Percentiles rank a stretch among this genome's conserved stretches.
These are phyloP conservation scores for Cytidiella melzeri DNA, from an alignment of 768 basidiomycete species.

Conservation along the genomic window DNA sequence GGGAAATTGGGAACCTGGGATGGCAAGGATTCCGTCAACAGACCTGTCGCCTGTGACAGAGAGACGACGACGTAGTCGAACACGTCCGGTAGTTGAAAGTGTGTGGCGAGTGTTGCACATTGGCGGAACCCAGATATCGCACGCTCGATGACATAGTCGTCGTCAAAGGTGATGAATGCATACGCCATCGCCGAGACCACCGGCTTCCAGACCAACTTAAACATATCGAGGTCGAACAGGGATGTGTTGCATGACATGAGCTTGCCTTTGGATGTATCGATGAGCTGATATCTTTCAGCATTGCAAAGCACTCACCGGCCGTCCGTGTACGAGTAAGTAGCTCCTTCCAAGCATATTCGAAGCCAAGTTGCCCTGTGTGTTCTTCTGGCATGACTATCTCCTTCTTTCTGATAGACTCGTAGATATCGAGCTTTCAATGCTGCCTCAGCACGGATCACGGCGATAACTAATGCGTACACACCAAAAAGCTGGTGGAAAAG, in stretches of 20 bases:
- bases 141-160: slow-evolving; percentile 93
- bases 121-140: slow-evolving; percentile 96
- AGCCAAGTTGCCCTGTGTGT: slow-evolving; percentile 92
- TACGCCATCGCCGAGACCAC: slow-evolving; percentile 92
- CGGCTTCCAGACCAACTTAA: slow-evolving; percentile 88
- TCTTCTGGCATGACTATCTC: slow-evolving; percentile 99
- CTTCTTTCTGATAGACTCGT: slow-evolving; percentile 87
- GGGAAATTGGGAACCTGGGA: slow-evolving; percentile 79
- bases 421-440: slow-evolving; percentile 66
- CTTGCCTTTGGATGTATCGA: slow-evolving; percentile 36
- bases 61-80: slow-evolving; percentile 96
- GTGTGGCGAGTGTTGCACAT: slow-evolving; percentile 88
- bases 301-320: slow-evolving; percentile 46
- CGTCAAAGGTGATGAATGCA: slow-evolving; percentile 93
- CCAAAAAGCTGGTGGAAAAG: slow-evolving; percentile 83
- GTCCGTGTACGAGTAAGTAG: slow-evolving; percentile 74
- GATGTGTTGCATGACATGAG: slow-evolving; percentile 75
- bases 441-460: slow-evolving; percentile 1
- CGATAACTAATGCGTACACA: slow-evolving; percentile 27
- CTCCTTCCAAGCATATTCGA: slow-evolving; percentile 99
- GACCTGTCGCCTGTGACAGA: slow-evolving; percentile 84
- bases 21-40: slow-evolving; percentile 70
- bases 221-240: slow-evolving; percentile 87
- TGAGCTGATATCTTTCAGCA: neutral
- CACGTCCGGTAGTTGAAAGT: slow-evolving; percentile 87